Percentiles rank a stretch among this genome's conserved stretches.
These are phyloP conservation scores for Colletotrichum zoysiae DNA, from an alignment of 2,329 filamentous ascomycete genomes.

Conservation along the genomic window DNA sequence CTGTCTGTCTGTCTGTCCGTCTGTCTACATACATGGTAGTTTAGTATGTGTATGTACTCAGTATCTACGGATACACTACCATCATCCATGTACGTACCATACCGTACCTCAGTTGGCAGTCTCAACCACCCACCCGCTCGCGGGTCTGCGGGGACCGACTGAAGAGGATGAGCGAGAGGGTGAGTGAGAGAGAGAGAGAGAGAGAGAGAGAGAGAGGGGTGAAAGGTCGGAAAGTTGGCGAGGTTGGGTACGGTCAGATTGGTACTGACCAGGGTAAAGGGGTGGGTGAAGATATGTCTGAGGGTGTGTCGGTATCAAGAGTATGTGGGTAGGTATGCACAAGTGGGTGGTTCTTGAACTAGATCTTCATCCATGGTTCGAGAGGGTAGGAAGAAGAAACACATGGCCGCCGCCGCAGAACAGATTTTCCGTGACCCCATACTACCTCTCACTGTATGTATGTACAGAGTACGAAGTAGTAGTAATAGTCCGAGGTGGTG, in stretches of 20 bases:
- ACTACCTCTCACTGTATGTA: no score
- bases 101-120: background rate
- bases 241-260: slow-evolving; percentile 28
- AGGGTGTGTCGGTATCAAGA: background rate
- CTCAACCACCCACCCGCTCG: slow-evolving; percentile 16
- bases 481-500: no score
- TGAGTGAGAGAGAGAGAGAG: slow-evolving; percentile 2
- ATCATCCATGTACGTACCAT: no score
- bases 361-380: slow-evolving; percentile 39
- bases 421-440: slow-evolving; percentile 30
- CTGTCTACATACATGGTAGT: no score
- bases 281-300: background rate
- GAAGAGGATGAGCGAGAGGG: slow-evolving; percentile 15
- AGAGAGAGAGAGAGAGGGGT: background rate
- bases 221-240: slow-evolving; percentile 1
- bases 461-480: no score
- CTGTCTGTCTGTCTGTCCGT: no score
- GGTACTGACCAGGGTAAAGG: slow-evolving; percentile 21
- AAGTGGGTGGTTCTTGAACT: slow-evolving; percentile 5
- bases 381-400: slow-evolving; percentile 35
- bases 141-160: slow-evolving; percentile 37
- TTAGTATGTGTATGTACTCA: no score
- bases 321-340: background rate
- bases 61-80: no score
- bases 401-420: slow-evolving; percentile 31